Evolutionary conservation across 116 monocot genomes (phyloP).

Genomic region (Iris pallida): DNA sequence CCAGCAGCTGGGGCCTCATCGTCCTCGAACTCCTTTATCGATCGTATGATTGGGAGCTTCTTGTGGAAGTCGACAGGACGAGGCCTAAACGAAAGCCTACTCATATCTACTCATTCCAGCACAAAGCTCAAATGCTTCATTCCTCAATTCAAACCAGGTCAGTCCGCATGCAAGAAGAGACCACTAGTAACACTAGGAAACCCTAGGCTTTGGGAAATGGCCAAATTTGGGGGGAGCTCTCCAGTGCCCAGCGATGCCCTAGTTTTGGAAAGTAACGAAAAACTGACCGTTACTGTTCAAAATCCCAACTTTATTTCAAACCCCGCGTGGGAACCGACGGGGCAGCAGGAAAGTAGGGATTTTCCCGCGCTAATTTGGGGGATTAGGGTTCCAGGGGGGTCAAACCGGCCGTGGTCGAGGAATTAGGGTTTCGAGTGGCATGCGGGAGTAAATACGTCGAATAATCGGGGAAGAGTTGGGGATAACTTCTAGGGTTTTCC

Average conservation of each 20-base stretch:
- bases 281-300: constrained; percentile 4
- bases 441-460: neutral
- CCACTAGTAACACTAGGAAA: neutral
- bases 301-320: constrained; percentile 6
- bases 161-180: neutral
- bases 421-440: neutral
- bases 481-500: constrained; percentile 2
- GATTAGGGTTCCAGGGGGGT: constrained; percentile 11
- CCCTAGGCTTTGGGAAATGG: constrained; percentile 10
- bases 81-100: constrained; percentile 88
- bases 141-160: neutral
- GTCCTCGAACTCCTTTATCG: constrained; percentile 93
- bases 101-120: constrained; percentile 51
- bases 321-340: neutral
- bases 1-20: constrained; percentile 47
- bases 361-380: neutral
- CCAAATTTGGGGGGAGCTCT: neutral
- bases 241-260: constrained; percentile 17
- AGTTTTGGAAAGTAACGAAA: constrained; percentile 2
- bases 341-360: neutral
- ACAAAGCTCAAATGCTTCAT: neutral
- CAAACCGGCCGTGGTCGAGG: neutral
- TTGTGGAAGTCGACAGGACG: constrained; percentile 97
- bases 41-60: constrained; percentile 80
- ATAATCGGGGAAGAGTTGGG: neutral